Percentiles rank a stretch among this genome's conserved stretches.
Conservation (phyloP, 1,139 yeast species). For the Hansenula lynferdii region DNA sequence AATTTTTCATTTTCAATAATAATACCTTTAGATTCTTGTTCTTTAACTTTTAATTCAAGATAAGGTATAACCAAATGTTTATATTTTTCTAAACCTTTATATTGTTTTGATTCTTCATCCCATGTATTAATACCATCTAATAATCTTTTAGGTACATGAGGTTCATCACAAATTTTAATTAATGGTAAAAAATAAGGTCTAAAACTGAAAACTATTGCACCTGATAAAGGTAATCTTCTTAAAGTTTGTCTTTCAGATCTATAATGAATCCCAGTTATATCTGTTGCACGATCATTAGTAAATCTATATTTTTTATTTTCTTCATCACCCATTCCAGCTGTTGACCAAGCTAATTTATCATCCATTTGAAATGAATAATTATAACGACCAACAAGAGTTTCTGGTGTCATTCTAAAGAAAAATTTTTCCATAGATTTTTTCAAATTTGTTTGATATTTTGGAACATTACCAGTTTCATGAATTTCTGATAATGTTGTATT, state of each 20-base stretch:
- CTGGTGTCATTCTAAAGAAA: constrained; percentile 45
- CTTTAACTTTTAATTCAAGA: constrained; percentile 40
- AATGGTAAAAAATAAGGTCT: constrained; percentile 55
- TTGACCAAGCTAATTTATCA: constrained; percentile 50
- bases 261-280: constrained; percentile 41
- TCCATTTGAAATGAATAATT: constrained; percentile 60
- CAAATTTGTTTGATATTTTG: constrained; percentile 48
- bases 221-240: constrained; percentile 52
- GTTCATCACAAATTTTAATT: constrained; percentile 45
- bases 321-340: constrained; percentile 53
- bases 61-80: constrained; percentile 48
- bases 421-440: constrained; percentile 56
- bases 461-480: constrained; percentile 58
- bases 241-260: constrained; percentile 61
- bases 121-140: constrained; percentile 50
- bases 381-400: constrained; percentile 51
- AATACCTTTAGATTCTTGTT: constrained; percentile 35
- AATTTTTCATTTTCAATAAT: background rate
- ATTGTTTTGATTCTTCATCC: constrained; percentile 49
- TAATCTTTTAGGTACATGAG: constrained; percentile 49
- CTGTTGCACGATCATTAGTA: constrained; percentile 42
- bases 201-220: constrained; percentile 53
- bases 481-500: constrained; percentile 44
- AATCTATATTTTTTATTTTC: constrained; percentile 39
- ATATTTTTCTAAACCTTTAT: constrained; percentile 50